phyloP scores from a whole-genome alignment of 2,329 filamentous ascomycete genomes.

The Colletotrichum destructivum region DNA sequence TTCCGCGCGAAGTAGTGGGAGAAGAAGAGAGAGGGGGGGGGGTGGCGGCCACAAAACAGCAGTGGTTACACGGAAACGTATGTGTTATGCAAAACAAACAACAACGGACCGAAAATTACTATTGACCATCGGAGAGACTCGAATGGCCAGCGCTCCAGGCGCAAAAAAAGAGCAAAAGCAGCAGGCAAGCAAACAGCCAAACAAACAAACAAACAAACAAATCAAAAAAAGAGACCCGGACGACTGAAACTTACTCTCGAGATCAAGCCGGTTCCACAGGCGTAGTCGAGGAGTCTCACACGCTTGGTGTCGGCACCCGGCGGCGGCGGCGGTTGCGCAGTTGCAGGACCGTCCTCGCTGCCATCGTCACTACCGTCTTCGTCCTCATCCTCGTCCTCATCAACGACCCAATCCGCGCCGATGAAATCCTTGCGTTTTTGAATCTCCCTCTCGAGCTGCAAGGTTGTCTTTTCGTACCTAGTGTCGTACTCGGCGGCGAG shows the following conservation, averaged over 20 bases:
- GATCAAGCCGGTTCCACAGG: constrained; percentile 79
- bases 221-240: not conserved
- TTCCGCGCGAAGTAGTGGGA: not conserved
- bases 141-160: too few relatives aligned
- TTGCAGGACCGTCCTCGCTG: constrained; percentile 32
- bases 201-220: too few relatives aligned
- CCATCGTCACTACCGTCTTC: constrained; percentile 42
- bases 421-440: constrained; percentile 71
- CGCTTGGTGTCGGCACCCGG: constrained; percentile 4
- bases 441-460: constrained; percentile 69
- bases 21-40: not conserved
- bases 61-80: not conserved
- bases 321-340: not conserved
- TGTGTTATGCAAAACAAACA: not conserved
- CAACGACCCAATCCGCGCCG: constrained; percentile 68
- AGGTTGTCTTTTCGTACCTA: constrained; percentile 68
- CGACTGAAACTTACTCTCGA: constrained; percentile 70
- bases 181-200: too few relatives aligned
- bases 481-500: constrained; percentile 70
- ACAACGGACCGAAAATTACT: not conserved
- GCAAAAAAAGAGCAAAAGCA: too few relatives aligned
- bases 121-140: too few relatives aligned
- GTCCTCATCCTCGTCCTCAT: constrained; percentile 53
- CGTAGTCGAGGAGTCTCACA: constrained; percentile 79
- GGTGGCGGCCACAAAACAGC: not conserved